phyloP scores from a whole-genome alignment of 192 early-diverging fungal species.

The Globomyces pollinis-pini region DNA sequence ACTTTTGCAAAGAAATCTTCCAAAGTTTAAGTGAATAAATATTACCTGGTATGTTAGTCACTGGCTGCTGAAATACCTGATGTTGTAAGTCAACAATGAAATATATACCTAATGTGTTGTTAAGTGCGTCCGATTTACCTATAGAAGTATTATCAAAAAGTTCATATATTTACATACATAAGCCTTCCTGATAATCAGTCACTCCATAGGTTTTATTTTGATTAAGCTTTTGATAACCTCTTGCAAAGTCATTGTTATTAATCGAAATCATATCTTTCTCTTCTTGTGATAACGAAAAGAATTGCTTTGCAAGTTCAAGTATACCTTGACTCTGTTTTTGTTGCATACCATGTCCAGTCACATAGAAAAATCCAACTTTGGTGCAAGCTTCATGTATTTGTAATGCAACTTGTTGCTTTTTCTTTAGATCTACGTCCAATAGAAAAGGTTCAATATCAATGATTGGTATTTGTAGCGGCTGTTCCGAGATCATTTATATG shows the following conservation, averaged over 20 bases:
- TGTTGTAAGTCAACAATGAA: no score
- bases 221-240: slow-evolving; percentile 41
- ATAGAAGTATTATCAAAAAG: no score
- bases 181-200: slow-evolving; percentile 42
- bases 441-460: slow-evolving; percentile 20
- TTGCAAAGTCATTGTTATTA: slow-evolving; percentile 33
- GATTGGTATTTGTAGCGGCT: no score
- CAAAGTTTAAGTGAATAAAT: no score
- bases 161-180: no score
- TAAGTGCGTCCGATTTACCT: no score
- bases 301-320: slow-evolving; percentile 25
- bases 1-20: slow-evolving; percentile 39
- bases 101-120: no score
- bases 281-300: slow-evolving; percentile 19
- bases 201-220: slow-evolving; percentile 41
- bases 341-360: slow-evolving; percentile 31
- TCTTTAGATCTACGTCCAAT: neutral
- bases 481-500: no score
- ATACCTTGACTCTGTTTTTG: slow-evolving; percentile 21
- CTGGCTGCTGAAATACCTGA: no score
- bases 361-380: slow-evolving; percentile 38
- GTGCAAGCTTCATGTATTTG: slow-evolving; percentile 28
- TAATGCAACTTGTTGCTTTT: slow-evolving; percentile 11
- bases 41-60: no score
- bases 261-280: slow-evolving; percentile 32